Base-by-base conservation (phyloP, 2,329 filamentous ascomycete genomes). In the Didymella lethalis region DNA sequence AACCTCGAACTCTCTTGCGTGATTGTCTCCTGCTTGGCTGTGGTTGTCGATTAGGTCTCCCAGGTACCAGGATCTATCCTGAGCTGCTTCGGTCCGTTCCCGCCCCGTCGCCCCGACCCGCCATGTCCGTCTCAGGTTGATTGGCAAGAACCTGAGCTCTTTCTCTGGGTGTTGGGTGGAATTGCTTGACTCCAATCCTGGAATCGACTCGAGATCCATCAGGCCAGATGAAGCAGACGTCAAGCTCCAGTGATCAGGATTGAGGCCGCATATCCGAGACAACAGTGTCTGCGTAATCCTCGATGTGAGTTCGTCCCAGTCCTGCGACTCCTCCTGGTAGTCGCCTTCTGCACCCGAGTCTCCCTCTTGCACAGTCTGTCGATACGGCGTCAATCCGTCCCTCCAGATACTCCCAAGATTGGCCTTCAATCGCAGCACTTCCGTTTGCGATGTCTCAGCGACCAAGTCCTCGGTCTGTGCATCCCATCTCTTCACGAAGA, bases 121-220 rank as follows among this genome's bases (percentile, higher is more conserved):
- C 87, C 87, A 89, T 2, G 87, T 89, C 65, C 81, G 81, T 71
- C 85, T 87, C 41, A 89, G 74, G 60, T 89, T 82, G 53, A 89
- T 78, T 0, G 85, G 84, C 4, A 89, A 71, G 59, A 89, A 84
- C 0, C 75, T 74, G 16, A 89, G 78, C 54, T 77, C 76, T 50
- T 77, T 76, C 53, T 78, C 75, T 2, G 71, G 68, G 49, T 73
- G 69, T 12, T 70, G 49, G 8, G 62, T 65, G 51, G 66, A 72
- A 50, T 71, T 73, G 48, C 70, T 72, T 29, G 53, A 44, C 56
- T 74, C 69, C n/a, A 89, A 71, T 0, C 86, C 86, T 0, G 86
- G 85, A 49, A 89, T 88, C 56, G 83, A 74, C 65, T 89, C 86
- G 18, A 83, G 73, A 69, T 89, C 87, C 31, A 80, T 75, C 11